Evolutionary conservation across 2,329 filamentous ascomycete genomes (phyloP).

Genomic region (Scytalidium lignicola): DNA sequence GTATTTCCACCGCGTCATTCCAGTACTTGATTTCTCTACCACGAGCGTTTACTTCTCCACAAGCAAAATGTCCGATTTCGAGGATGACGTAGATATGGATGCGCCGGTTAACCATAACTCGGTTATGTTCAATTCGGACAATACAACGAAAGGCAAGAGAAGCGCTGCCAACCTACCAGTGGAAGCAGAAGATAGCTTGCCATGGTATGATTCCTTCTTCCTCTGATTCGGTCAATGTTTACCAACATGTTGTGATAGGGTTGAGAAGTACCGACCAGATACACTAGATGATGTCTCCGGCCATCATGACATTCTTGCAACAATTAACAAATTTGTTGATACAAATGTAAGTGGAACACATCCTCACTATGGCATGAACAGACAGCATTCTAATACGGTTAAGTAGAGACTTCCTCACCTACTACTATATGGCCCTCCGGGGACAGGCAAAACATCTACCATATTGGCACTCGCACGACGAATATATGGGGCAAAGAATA

Average conservation of each 20-base stretch:
- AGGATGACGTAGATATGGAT: conserved; percentile 68
- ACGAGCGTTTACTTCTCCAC: neutral
- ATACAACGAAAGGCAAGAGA: conserved; percentile 79
- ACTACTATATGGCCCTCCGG: conserved; percentile 91
- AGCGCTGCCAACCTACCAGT: conserved; percentile 90
- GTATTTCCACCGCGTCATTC: neutral
- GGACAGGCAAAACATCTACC: conserved; percentile 96
- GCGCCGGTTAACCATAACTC: conserved; percentile 41
- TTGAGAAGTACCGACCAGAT: conserved; percentile 92
- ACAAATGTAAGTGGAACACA: conserved; percentile 55
- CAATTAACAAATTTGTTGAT: conserved; percentile 96
- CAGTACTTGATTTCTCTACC: neutral
- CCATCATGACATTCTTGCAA: conserved; percentile 94
- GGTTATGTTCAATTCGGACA: conserved; percentile 69
- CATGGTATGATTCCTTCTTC: conserved; percentile 58
- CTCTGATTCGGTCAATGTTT: no score
- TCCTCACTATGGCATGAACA: neutral
- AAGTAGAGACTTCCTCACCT: conserved; percentile 78
- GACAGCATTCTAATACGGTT: conserved; percentile 3
- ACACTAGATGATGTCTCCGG: conserved; percentile 90
- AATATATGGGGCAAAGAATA: conserved; percentile 87
- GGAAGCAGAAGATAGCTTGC: conserved; percentile 87
- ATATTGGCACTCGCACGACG: conserved; percentile 86
- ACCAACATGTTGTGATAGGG: no score
- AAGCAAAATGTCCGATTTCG: conserved; percentile 45